Base-by-base conservation (phyloP, 1,284 basidiomycete genomes). In the Cryptococcus sp. region DNA sequence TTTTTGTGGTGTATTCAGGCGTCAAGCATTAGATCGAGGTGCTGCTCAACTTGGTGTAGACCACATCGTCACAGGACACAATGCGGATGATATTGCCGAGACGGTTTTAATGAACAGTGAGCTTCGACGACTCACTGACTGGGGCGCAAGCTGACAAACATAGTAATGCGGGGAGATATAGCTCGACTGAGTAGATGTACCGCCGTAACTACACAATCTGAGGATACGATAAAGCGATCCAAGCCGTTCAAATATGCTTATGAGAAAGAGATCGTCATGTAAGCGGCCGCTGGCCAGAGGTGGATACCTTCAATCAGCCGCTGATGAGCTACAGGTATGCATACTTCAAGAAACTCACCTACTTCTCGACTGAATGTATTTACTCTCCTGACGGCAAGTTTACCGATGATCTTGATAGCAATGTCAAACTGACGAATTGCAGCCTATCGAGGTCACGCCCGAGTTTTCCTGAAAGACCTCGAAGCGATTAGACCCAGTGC, bases 241-340 rank as follows among this genome's bases (percentile, higher is more conserved):
- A 99, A 99, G 78, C 95, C 95, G 3, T 98, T 99, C 83, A 98
- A 98, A 76, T 94, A 98, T 69, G 88, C 93, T 0, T 98, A 98
- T 71, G 96, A 99, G 79, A 99, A 99, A 79, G 95, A 99, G 78
- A 98, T 99, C 46, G 95, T 99, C 62, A 97, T 99, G 94, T 90
- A 63, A 61, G 84, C 36, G 38, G 38, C n/a, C n/a, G 38, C n/a
- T 41, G 38, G 38, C 10, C 38, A 10, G 38, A 41, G 10, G 23
- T 23, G 23, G 23, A 23, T 23, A 11, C 48, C 53, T 38, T 49
- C 45, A 55, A 50, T 43, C 58, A 13, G 13, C 13, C 30, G 13
- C 13, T 46, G 43, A 60, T 15, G 37, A 30, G 6, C 31, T 46
- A n/a, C 59, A 93, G 90, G 88, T 96, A 97, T 73, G 94, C 94